Base-by-base conservation (phyloP, 352 stramenopile genomes). In the Phytophthora pini region DNA sequence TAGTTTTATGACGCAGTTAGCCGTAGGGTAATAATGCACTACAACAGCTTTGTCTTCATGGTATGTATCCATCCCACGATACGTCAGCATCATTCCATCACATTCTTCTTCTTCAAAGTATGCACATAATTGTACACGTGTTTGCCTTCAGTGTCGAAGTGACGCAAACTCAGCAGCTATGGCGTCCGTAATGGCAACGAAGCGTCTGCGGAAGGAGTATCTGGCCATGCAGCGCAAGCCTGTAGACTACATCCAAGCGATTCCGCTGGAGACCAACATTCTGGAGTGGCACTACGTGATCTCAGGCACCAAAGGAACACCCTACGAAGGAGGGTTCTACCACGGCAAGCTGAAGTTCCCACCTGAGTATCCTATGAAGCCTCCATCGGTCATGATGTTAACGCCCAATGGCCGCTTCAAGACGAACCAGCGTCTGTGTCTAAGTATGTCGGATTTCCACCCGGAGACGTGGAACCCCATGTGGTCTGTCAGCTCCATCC, bases 281-380 rank as follows among this genome's bases (percentile, higher is more conserved):
- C 80, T 98, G 12, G 93, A 98, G 79, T 98, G 96, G 92, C 93
- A 98, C 72, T 99, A 98, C 72, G 93, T 99, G 11, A 94, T 99
- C 68, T 80, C 70, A 22, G 86, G 86, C 36, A 94, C 85, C 15
- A 51, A 72, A 4, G 82, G 67, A 40, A 79, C 82, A 53, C 81
- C 82, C 17, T 98, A 97, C 65, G 91, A 95, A 53, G 91, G 92
- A 43, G 93, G 93, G 3, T 88, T 79, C 72, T 99, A 98, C 79
- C 86, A 97, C 56, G 93, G 93, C 22, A 91, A 92, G 29, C 85
- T 98, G 43, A 90, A 93, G 61, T 99, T 99, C 62, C 94, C 94
- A 5, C 92, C 88, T 41, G 89, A 98, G 70, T 99, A 99, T 64
- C 96, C 96, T 15, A 95, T 98, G 79, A 98, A 98, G 79, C 96